A percentile compares a stretch with the other conserved stretches of the same genome.
These are phyloP conservation scores for Psilocybe azurescens DNA, from an alignment of 768 basidiomycete genomes.

Conservation along the genomic window DNA sequence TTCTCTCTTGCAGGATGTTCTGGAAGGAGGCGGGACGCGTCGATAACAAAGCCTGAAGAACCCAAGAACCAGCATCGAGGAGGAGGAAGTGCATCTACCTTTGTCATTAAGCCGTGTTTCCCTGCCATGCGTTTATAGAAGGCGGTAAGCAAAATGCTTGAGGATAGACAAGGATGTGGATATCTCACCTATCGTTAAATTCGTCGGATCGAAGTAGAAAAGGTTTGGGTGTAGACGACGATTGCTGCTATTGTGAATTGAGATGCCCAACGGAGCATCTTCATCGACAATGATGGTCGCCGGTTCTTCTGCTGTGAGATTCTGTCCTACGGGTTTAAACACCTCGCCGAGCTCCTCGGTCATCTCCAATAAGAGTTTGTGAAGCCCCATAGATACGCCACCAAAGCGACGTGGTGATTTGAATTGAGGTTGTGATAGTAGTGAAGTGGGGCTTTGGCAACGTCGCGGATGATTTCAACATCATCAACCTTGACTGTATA, in stretches of 20 bases:
- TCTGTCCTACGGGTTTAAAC: slow-evolving; percentile 26
- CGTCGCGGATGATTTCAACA: neutral
- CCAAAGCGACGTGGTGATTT: slow-evolving; percentile 21
- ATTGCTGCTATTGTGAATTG: slow-evolving; percentile 37
- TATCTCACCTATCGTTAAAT: slow-evolving; percentile 38
- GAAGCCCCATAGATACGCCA: slow-evolving; percentile 36
- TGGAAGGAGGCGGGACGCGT: slow-evolving; percentile 39
- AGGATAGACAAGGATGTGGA: neutral
- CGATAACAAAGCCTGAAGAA: slow-evolving; percentile 47
- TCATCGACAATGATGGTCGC: slow-evolving; percentile 28
- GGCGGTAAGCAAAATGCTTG: slow-evolving; percentile 28
- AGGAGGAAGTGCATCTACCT: slow-evolving; percentile 31
- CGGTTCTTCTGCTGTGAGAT: slow-evolving; percentile 34
- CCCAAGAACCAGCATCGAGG: slow-evolving; percentile 40
- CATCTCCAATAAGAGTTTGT: slow-evolving; percentile 26
- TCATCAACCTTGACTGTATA: neutral
- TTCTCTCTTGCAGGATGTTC: slow-evolving; percentile 31
- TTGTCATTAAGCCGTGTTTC: slow-evolving; percentile 18
- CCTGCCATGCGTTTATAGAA: slow-evolving; percentile 29
- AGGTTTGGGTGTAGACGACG: slow-evolving; percentile 41
- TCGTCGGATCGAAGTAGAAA: slow-evolving; percentile 48
- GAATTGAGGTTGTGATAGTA: neutral
- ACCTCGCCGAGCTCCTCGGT: slow-evolving; percentile 24
- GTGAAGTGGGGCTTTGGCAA: neutral
- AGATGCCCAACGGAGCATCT: slow-evolving; percentile 29